phyloP scores from a whole-genome alignment of 495 filamentous ascomycete genomes.

The Tuber brumale region DNA sequence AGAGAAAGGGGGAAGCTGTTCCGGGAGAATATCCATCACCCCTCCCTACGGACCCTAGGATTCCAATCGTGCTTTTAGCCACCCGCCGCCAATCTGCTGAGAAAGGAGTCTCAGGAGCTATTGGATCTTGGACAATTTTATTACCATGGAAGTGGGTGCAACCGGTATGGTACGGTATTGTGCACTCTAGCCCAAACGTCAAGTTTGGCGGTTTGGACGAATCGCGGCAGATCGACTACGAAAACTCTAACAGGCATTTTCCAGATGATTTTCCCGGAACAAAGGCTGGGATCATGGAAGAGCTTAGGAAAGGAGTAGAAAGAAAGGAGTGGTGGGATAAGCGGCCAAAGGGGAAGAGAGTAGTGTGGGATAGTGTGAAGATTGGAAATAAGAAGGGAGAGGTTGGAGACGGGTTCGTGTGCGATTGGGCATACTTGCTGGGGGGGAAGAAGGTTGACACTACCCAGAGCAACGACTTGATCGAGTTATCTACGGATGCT shows the following conservation, averaged over 20 bases:
- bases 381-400: slow-evolving; percentile 76
- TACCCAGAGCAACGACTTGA: not conserved
- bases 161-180: slow-evolving; percentile 77
- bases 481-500: not conserved
- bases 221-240: slow-evolving; percentile 72
- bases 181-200: slow-evolving; percentile 73
- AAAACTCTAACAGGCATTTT: slow-evolving; percentile 74
- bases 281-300: slow-evolving; percentile 70
- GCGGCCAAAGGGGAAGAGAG: slow-evolving; percentile 72
- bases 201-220: slow-evolving; percentile 78
- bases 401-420: slow-evolving; percentile 73
- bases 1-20: slow-evolving; percentile 61
- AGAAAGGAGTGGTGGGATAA: slow-evolving; percentile 66
- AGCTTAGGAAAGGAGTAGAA: slow-evolving; percentile 56
- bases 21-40: slow-evolving; percentile 61
- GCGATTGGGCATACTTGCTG: slow-evolving; percentile 73
- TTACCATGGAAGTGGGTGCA: slow-evolving; percentile 87
- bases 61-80: slow-evolving; percentile 69
- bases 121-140: slow-evolving; percentile 73
- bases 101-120: slow-evolving; percentile 40
- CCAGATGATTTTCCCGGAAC: slow-evolving; percentile 84
- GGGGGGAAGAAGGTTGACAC: slow-evolving; percentile 19
- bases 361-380: slow-evolving; percentile 68
- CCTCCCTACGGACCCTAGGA: slow-evolving; percentile 63
- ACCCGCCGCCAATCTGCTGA: slow-evolving; percentile 39